Base-by-base conservation (phyloP, 2,329 filamentous ascomycete species). In the Fusarium neocosmosporiellum region DNA sequence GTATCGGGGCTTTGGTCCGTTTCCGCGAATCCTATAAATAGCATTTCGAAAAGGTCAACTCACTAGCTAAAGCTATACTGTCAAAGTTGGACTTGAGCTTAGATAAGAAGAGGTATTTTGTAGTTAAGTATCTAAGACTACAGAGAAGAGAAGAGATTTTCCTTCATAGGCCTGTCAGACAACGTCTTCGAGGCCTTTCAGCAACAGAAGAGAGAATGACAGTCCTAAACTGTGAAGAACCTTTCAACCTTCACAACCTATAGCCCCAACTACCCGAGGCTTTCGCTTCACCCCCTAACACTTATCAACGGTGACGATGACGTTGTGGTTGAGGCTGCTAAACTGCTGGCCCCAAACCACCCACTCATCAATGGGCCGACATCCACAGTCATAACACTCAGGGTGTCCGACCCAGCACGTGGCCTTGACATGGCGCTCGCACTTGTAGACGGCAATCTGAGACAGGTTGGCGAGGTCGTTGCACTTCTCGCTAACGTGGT, bases 321-420 rank as follows among this genome's bases (percentile, higher is more conserved):
- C 59, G 24, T 62, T 62, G 10, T 62, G 59, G 46, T 62, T 62
- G 13, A 48, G 33, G 48, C 59, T 62, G 46, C 59, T 62, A 20
- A 62, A 62, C 48, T 54, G 59, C 43, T 62, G 46, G 18, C 59
- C 59, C 59, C 59, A 62, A 33, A 62, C 59, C 33, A 54, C 59
- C 59, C 59, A 62, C 6, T 62, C 46, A 34, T 62, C 59, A 9
- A 62, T 34, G 22, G 59, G 59, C 22, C 16, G 37, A 27, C 59
- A 62, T 14, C 59, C 46, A 9, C 59, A 62, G 16, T 31, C 22
- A 18, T n/a, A 20, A 14, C 59, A 61, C 16, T 5, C n/a, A 6
- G 59, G 59, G 59, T 34, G 31, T 6, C 43, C 59, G 24, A 53
- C 20, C 59, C 59, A 61, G 46, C 59, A 61, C 5, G n/a, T 36